Conservation (phyloP, 2,329 filamentous ascomycete species). For the Cadophora gregata region DNA sequence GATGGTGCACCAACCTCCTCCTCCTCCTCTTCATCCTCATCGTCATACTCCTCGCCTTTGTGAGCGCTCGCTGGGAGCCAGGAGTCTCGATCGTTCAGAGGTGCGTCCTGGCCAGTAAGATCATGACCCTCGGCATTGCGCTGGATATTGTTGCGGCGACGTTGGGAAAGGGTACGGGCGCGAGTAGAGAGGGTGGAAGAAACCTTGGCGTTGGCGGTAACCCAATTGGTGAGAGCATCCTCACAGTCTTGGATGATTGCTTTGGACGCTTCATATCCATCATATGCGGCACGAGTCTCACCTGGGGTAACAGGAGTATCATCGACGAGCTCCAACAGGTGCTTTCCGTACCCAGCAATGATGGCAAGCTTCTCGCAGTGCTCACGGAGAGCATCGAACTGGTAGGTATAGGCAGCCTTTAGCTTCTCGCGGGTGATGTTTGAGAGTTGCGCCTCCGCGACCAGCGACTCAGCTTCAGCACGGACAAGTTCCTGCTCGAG, state of each 20-base stretch:
- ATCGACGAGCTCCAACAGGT: constrained; percentile 95
- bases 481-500: constrained; percentile 98
- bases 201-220: constrained; percentile 86
- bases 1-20: constrained; percentile 58
- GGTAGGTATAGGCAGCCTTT: constrained; percentile 97
- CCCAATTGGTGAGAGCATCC: constrained; percentile 97
- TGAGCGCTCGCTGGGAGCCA: constrained; percentile 80
- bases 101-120: constrained; percentile 80
- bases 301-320: constrained; percentile 97
- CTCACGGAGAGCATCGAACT: constrained; percentile 96
- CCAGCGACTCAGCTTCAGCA: constrained; percentile 97
- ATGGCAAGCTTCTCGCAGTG: constrained; percentile 98
- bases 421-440: constrained; percentile 99
- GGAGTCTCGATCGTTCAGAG: constrained; percentile 78
- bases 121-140: constrained; percentile 77
- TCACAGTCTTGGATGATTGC: constrained; percentile 99
- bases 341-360: constrained; percentile 97
- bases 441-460: constrained; percentile 96
- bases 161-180: constrained; percentile 84
- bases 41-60: constrained; percentile 61
- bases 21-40: constrained; percentile 70
- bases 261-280: constrained; percentile 98
- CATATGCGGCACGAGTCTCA: constrained; percentile 93
- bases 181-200: constrained; percentile 86
- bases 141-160: constrained; percentile 75